These are phyloP conservation scores for Pyrenochaeta sp. DNA, from an alignment of 2,329 filamentous ascomycete species.

Conservation along the genomic window DNA sequence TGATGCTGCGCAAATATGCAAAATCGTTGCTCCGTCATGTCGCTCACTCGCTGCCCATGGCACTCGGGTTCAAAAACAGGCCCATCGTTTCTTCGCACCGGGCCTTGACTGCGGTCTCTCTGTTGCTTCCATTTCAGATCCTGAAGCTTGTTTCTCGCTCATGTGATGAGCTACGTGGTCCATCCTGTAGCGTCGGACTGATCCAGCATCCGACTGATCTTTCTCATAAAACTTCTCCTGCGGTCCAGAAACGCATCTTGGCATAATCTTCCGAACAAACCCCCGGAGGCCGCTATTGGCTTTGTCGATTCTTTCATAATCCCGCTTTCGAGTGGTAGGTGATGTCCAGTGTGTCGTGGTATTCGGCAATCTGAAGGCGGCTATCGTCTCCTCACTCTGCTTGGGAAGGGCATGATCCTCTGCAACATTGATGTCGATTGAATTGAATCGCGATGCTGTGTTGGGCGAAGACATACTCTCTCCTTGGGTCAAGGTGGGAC, in stretches of 20 bases:
- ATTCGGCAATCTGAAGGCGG: slow-evolving; percentile 16
- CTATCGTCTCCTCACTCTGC: slow-evolving; percentile 24
- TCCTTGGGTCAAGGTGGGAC: slow-evolving; percentile 29
- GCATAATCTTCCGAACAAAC: slow-evolving; percentile 38
- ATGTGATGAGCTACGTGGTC: slow-evolving; percentile 34
- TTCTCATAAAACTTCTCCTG: slow-evolving; percentile 47
- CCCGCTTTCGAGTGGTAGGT: slow-evolving; percentile 39
- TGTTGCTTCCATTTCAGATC: slow-evolving; percentile 18
- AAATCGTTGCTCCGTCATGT: slow-evolving; percentile 11
- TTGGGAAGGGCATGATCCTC: slow-evolving; percentile 17
- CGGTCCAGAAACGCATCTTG: slow-evolving; percentile 42
- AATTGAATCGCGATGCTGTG: slow-evolving; percentile 23
- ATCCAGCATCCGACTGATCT: slow-evolving; percentile 43
- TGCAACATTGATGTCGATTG: slow-evolving; percentile 20
- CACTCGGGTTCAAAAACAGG: slow-evolving; percentile 30
- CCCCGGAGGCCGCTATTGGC: slow-evolving; percentile 48
- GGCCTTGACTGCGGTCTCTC: slow-evolving; percentile 12
- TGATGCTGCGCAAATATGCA: slow-evolving; percentile 30
- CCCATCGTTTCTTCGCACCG: slow-evolving; percentile 28
- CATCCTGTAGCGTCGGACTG: slow-evolving; percentile 48
- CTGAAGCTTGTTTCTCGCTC: slow-evolving; percentile 27
- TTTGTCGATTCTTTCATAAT: slow-evolving; percentile 49
- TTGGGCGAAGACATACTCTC: slow-evolving; percentile 15
- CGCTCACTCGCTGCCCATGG: neutral
- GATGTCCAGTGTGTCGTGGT: slow-evolving; percentile 50